Percentiles rank a stretch among this genome's conserved stretches.
phyloP scores from a whole-genome alignment of 2,329 filamentous ascomycete species.

The Colletotrichum cereale region DNA sequence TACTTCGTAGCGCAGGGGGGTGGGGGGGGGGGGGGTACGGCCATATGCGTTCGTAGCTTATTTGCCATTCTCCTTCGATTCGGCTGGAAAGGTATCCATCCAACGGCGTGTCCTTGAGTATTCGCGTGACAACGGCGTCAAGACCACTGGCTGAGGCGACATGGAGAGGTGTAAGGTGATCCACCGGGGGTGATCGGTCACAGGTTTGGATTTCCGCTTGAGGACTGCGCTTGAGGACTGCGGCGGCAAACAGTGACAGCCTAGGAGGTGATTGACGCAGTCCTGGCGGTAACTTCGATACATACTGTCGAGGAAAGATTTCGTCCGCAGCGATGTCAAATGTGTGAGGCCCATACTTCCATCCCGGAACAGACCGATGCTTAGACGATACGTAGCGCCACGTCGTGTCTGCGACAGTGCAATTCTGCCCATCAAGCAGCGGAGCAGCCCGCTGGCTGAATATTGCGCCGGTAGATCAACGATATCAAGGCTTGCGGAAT shows the following conservation, averaged over 20 bases:
- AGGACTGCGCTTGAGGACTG: too few species aligned
- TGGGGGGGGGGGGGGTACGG: too few species aligned
- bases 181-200: background rate
- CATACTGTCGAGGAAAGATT: background rate
- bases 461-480: background rate
- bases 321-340: background rate
- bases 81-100: background rate
- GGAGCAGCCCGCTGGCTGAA: slow-evolving; percentile 8
- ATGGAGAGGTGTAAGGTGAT: background rate
- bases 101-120: background rate
- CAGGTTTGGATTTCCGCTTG: background rate
- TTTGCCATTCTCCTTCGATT: too few species aligned
- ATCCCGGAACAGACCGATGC: background rate
- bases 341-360: slow-evolving; percentile 6
- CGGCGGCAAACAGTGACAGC: slow-evolving; percentile 3
- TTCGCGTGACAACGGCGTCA: slow-evolving; percentile 8
- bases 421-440: slow-evolving; percentile 5
- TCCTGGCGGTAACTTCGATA: background rate
- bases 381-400: background rate
- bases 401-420: background rate
- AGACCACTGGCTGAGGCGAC: slow-evolving; percentile 6
- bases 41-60: background rate
- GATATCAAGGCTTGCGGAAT: background rate
- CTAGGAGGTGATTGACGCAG: background rate
- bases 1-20: background rate